These are phyloP conservation scores for Takashimella koratensis DNA, from an alignment of 1,284 basidiomycete genomes.

Conservation along the genomic window DNA sequence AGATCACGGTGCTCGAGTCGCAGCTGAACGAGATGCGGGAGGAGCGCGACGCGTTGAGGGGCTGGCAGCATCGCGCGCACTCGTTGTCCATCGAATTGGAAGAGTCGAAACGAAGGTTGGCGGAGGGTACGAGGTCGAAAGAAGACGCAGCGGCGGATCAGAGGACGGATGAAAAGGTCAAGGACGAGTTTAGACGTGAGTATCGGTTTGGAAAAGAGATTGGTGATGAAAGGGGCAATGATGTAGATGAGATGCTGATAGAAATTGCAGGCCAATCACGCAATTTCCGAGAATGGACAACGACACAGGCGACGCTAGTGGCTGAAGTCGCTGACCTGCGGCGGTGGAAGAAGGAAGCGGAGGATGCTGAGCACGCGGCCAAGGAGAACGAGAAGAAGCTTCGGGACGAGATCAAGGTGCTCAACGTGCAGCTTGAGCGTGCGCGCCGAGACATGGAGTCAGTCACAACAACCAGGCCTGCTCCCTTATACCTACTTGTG, in stretches of 20 bases:
- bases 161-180: slow-evolving; percentile 27
- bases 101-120: slow-evolving; percentile 29
- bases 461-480: slow-evolving; percentile 5
- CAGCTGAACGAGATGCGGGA: slow-evolving; percentile 31
- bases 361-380: slow-evolving; percentile 25
- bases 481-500: background rate
- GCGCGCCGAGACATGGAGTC: slow-evolving; percentile 47
- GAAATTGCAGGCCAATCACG: slow-evolving; percentile 33
- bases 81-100: slow-evolving; percentile 42
- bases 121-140: slow-evolving; percentile 16
- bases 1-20: slow-evolving; percentile 22
- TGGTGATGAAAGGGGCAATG: background rate
- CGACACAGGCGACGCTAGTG: slow-evolving; percentile 32
- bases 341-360: slow-evolving; percentile 39
- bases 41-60: slow-evolving; percentile 26
- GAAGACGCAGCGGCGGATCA: slow-evolving; percentile 20
- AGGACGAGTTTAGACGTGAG: slow-evolving; percentile 40
- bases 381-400: slow-evolving; percentile 32
- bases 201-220: background rate
- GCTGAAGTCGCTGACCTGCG: slow-evolving; percentile 38
- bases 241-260: background rate
- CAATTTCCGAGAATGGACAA: slow-evolving; percentile 30
- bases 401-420: slow-evolving; percentile 29
- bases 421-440: slow-evolving; percentile 41
- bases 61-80: slow-evolving; percentile 36